A percentile compares a stretch with the other conserved stretches of the same genome.
Evolutionary conservation across 306 rosid species (phyloP).

Genomic region (Cucumis hystrix): DNA sequence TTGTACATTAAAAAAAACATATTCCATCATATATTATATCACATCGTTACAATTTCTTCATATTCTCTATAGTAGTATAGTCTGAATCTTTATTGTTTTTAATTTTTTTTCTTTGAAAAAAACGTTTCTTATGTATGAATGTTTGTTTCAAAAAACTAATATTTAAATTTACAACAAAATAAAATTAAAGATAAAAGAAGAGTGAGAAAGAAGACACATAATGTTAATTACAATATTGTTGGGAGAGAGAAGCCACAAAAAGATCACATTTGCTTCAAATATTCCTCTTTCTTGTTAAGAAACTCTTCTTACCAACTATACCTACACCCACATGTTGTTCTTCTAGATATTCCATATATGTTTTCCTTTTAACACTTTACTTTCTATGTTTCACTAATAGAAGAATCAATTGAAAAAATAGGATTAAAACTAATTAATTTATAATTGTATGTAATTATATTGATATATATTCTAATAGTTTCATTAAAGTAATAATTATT

Average conservation of each 20-base stretch:
- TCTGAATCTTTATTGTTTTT: too few relatives aligned
- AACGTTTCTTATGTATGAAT: too few relatives aligned
- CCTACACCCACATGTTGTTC: neutral
- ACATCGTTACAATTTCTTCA: too few relatives aligned
- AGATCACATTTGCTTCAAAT: neutral
- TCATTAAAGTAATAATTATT: too few relatives aligned
- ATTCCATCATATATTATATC: neutral
- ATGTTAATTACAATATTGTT: neutral
- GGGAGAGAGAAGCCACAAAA: neutral
- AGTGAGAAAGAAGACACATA: neutral
- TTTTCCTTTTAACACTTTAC: neutral
- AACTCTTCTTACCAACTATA: neutral
- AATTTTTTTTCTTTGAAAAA: too few relatives aligned
- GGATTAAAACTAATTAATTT: too few relatives aligned
- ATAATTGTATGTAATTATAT: too few relatives aligned
- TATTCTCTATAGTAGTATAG: too few relatives aligned
- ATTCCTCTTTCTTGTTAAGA: neutral
- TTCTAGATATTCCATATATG: neutral
- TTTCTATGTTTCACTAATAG: neutral
- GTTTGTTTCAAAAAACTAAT: too few relatives aligned
- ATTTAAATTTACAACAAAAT: too few relatives aligned
- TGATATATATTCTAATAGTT: too few relatives aligned
- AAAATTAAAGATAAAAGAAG: neutral
- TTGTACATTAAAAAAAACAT: neutral
- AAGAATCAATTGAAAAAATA: too few relatives aligned